Percentiles rank a stretch among this genome's conserved stretches.
These are phyloP conservation scores for Ceratobasidium sp. DNA, from an alignment of 1,284 basidiomycete species.

Conservation along the genomic window DNA sequence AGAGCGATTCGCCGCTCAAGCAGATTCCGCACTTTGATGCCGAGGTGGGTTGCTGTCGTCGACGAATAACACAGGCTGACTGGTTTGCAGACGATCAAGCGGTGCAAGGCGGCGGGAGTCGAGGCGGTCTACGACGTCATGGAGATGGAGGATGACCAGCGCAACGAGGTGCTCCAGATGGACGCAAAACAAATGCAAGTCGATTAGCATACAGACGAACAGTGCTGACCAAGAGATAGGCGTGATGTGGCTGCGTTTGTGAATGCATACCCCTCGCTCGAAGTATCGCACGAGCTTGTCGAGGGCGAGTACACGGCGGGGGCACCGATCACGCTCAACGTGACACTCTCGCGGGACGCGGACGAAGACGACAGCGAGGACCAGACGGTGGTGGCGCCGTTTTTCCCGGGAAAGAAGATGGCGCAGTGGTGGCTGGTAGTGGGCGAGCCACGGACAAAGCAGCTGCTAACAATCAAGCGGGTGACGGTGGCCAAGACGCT, in stretches of 20 bases:
- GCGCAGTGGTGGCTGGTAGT: slow-evolving; percentile 98
- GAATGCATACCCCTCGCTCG: slow-evolving; percentile 94
- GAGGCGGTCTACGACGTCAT: slow-evolving; percentile 96
- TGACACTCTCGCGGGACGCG: slow-evolving; percentile 86
- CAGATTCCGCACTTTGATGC: slow-evolving; percentile 97
- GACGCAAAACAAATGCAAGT: slow-evolving; percentile 85
- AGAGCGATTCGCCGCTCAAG: slow-evolving; percentile 92
- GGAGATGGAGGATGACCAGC: slow-evolving; percentile 94
- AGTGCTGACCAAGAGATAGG: slow-evolving; percentile 61
- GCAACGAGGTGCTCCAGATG: slow-evolving; percentile 88
- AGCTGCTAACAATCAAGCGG: slow-evolving; percentile 93
- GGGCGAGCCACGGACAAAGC: slow-evolving; percentile 80
- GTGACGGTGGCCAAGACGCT: slow-evolving; percentile 88
- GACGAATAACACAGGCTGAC: slow-evolving; percentile 10
- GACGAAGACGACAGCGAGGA: slow-evolving; percentile 74
- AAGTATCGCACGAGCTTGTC: slow-evolving; percentile 83
- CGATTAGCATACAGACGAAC: not conserved
- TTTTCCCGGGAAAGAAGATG: slow-evolving; percentile 92
- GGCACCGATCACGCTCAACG: slow-evolving; percentile 84
- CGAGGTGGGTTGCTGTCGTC: slow-evolving; percentile 66
- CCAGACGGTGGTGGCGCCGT: slow-evolving; percentile 89
- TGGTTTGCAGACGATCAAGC: slow-evolving; percentile 75
- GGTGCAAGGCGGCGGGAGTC: slow-evolving; percentile 84
- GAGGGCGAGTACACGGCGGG: slow-evolving; percentile 88
- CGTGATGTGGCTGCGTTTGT: slow-evolving; percentile 92